These are phyloP conservation scores for Luffa acutangula DNA, from an alignment of 306 rosid genomes.

Conservation along the genomic window DNA sequence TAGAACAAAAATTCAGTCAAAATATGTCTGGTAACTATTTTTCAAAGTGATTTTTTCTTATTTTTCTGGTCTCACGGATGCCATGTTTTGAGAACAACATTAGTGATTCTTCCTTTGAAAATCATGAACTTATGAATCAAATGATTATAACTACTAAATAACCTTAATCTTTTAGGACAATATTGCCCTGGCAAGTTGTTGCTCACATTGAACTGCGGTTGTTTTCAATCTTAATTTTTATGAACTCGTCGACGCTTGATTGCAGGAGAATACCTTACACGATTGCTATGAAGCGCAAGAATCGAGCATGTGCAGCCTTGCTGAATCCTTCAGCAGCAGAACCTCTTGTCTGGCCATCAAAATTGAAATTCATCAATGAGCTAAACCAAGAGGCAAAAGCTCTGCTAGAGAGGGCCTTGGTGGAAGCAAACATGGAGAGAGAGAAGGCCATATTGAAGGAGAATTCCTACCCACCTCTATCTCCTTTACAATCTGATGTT, in stretches of 20 bases:
- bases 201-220: neutral
- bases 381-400: constrained; percentile 76
- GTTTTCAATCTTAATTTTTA: neutral
- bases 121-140: neutral
- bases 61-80: neutral
- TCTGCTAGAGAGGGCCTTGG: constrained; percentile 65
- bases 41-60: neutral
- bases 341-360: constrained; percentile 93
- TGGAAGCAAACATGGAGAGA: constrained; percentile 77
- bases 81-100: neutral
- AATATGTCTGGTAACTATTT: neutral
- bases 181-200: neutral
- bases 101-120: neutral
- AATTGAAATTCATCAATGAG: constrained; percentile 74
- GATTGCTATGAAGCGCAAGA: constrained; percentile 64
- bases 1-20: neutral
- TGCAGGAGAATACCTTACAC: constrained; percentile 74
- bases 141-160: neutral
- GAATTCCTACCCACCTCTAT: constrained; percentile 20
- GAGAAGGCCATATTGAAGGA: constrained; percentile 57
- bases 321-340: constrained; percentile 78
- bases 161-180: neutral
- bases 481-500: constrained; percentile 33
- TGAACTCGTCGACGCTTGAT: neutral
- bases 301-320: constrained; percentile 56